These are phyloP conservation scores for Cicer pinnatifidum DNA, from an alignment of 306 rosid genomes.

Conservation along the genomic window DNA sequence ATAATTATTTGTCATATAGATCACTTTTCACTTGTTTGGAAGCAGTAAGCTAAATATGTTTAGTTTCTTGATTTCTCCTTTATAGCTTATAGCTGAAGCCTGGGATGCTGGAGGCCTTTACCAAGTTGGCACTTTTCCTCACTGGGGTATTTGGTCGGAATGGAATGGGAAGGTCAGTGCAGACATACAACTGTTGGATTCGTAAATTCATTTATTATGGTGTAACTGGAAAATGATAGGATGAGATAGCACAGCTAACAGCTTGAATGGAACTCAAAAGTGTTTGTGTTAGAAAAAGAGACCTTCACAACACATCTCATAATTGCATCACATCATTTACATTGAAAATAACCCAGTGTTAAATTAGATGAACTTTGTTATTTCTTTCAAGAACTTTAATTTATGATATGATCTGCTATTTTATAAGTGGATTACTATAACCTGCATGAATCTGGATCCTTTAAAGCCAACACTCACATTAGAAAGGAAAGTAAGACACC, in stretches of 20 bases:
- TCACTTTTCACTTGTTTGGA: constrained; percentile 35
- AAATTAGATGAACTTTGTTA: constrained; percentile 16
- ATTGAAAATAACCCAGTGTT: constrained; percentile 6
- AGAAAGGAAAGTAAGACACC: background rate
- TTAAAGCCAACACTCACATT: background rate
- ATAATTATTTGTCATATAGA: constrained; percentile 30
- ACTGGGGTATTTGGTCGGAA: constrained; percentile 97
- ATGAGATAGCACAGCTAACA: constrained; percentile 15
- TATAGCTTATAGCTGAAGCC: constrained; percentile 95
- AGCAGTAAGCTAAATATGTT: constrained; percentile 38
- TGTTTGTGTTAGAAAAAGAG: constrained; percentile 11
- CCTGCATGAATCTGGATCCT: background rate
- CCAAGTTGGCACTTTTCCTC: constrained; percentile 97
- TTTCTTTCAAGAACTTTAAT: constrained; percentile 20
- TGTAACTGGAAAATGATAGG: constrained; percentile 26
- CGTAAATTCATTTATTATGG: constrained; percentile 21
- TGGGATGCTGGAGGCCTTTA: constrained; percentile 98
- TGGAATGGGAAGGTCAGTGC: constrained; percentile 97
- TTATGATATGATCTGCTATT: background rate
- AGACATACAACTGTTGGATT: constrained; percentile 36
- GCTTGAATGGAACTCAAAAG: constrained; percentile 29
- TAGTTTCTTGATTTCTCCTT: constrained; percentile 42
- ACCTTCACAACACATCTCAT: constrained; percentile 1
- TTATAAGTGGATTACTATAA: background rate
- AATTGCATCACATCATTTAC: constrained; percentile 27